These are phyloP conservation scores for Triticum turgidum DNA, from an alignment of 176 grass and related monocot genomes.

Conservation along the genomic window DNA sequence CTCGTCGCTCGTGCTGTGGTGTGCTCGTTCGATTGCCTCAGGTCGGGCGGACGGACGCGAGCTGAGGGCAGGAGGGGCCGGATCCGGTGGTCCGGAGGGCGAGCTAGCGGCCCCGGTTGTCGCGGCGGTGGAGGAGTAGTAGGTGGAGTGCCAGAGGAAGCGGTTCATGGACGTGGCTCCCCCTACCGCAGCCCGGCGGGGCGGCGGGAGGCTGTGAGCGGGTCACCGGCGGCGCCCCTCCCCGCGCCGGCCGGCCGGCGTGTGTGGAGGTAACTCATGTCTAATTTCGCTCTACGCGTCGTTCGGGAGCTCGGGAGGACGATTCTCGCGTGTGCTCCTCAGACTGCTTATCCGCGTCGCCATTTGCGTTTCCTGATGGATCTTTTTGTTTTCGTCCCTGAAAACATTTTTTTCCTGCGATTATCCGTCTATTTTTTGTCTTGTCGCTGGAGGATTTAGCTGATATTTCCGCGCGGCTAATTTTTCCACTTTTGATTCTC, in stretches of 20 bases:
- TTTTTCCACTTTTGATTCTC: not conserved
- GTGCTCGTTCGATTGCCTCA: not conserved
- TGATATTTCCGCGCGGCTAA: not conserved
- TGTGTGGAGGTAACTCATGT: not conserved
- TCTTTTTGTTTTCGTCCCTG: not conserved
- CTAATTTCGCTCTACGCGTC: not conserved
- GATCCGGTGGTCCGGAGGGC: slow-evolving; percentile 1
- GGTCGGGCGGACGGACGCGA: not conserved
- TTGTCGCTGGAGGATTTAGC: slow-evolving; percentile 1
- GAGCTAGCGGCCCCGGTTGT: not conserved
- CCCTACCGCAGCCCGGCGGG: slow-evolving; percentile 20
- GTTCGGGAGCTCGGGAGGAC: not conserved
- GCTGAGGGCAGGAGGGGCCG: not conserved
- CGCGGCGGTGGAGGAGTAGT: not conserved
- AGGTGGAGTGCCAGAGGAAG: not conserved
- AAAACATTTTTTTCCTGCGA: not conserved
- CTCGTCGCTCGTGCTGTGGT: not conserved
- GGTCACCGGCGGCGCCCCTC: not conserved
- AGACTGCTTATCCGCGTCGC: slow-evolving; percentile 7
- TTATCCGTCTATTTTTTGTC: not conserved
- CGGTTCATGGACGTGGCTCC: slow-evolving; percentile 56
- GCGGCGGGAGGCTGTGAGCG: slow-evolving; percentile 24
- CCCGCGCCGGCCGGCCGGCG: slow-evolving; percentile 11
- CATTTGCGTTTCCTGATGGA: slow-evolving; percentile 4
- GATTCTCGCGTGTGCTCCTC: not conserved